phyloP scores from a whole-genome alignment of 148 eudicot genomes.

The Rhododendron ferrugineum region DNA sequence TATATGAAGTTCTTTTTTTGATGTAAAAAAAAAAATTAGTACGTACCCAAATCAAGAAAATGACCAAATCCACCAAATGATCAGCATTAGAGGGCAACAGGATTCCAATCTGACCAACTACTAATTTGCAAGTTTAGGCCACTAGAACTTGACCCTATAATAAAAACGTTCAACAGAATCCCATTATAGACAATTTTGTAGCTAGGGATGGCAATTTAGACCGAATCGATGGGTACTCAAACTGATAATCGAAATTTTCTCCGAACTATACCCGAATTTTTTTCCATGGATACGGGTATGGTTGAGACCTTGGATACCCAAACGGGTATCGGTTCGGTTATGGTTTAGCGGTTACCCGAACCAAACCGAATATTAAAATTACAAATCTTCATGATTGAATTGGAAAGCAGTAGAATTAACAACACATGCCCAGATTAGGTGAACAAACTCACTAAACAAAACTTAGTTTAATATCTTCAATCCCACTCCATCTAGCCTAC shows the following conservation, averaged over 20 bases:
- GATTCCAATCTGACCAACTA: slow-evolving; percentile 21
- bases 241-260: no score
- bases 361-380: no score
- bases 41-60: neutral
- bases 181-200: neutral
- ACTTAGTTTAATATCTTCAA: slow-evolving; percentile 8
- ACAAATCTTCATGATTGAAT: neutral
- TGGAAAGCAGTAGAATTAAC: neutral
- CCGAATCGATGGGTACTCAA: no score
- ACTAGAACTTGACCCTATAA: slow-evolving; percentile 3
- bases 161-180: neutral
- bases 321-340: no score
- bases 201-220: no score
- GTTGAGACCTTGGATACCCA: no score
- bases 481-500: slow-evolving; percentile 17
- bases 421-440: slow-evolving; percentile 15
- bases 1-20: no score
- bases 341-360: no score
- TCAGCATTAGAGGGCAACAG: neutral
- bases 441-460: slow-evolving; percentile 31
- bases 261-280: no score
- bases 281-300: no score
- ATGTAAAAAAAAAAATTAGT: neutral
- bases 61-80: slow-evolving; percentile 10
- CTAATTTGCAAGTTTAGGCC: slow-evolving; percentile 18